Evolutionary conservation across 2,329 filamentous ascomycete genomes (phyloP), one percentile per base, ranked within the genome.

Genomic region (Curvularia verruculosa): DNA sequence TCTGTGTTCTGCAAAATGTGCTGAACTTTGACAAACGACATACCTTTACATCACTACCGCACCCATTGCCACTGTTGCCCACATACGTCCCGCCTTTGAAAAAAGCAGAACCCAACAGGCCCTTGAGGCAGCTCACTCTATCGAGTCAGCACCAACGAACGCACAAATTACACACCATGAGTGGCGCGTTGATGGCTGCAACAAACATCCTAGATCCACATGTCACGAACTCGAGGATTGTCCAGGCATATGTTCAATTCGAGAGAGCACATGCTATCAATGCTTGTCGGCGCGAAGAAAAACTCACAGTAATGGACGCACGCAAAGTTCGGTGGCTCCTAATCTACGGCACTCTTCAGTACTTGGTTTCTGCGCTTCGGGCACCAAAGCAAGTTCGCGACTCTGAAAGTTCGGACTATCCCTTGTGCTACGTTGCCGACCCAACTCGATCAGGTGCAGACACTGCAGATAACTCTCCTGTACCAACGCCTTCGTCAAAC

Each of bases 281-380:
- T 58, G 52, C 79, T 18, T 86, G 83, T 61, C 77, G 79, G 0
- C 64, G 64, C 18, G 84, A 88, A 56, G 85, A 84, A 54, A 87
- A 85, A 67, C 71, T 88, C 1, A 83, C 84, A 0, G 77, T 86
- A 10, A 79, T 83, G 8, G 90, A 94, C 61, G 89, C 86, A 1
- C 85, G 91, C 39, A 93, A 92, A 73, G 84, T 92, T 15, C 83
- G 90, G 37, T 95, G 90, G 90, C 84, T 93, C 28, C 71, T 93
- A 34, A 83, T 94, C 6, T 94, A 94, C 67, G 83, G 86, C 18
- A 83, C 86, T 3, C 83, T 91, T 54, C 91, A 95, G 71, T 87
- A 87, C n/a, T 81, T 95, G 1, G 82, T 84, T 9, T 85, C 85
- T 51, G 86, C 87, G 36, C 88, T 85, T 0, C 78, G 83, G 31